Base-by-base conservation (phyloP, 192 early-diverging fungal genomes). In the Hyaloraphidium curvatum region DNA sequence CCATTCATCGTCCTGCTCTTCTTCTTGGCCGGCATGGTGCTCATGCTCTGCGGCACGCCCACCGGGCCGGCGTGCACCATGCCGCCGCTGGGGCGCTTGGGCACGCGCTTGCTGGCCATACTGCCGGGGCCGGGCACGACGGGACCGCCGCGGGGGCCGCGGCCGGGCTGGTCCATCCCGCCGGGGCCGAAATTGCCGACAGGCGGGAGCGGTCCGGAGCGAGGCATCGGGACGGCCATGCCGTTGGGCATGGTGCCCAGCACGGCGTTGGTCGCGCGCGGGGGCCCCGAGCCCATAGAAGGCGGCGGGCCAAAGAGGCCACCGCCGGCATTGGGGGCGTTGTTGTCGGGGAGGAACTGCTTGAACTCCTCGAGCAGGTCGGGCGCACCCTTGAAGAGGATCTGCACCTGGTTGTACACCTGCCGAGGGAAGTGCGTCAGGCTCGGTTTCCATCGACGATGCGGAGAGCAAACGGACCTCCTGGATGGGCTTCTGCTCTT, bases 291-390 rank as follows among this genome's bases (percentile, higher is more conserved):
- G 50, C 59, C 31, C n/a, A n/a, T n/a, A n/a, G 62, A 66, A 55
- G 55, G 53, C 53, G 56, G 59, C 28, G 59, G 59, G 17, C 64
- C 66, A 55, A 71, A 67, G 19, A 72, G 52, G 9, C 59, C 64
- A 13, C 63, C 61, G 2, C 58, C 57, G 14, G 71, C 59, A 25
- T 67, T 67, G 9, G 76, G 66, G 50, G 81, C 79, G 51, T 67
- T 71, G 9, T 76, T 84, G 58, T 98, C 92, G 1, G 95, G 95
- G 48, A 99, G 63, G 62, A 99, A 97, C 59, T 91, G 90, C 66
- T 93, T 95, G 62, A 99, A 99, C 66, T 99, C 95, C 30, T 90
- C 86, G 39, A 99, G 59, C 27, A 99, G 68, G 62, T 97, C 93
- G 0, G 84, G 85, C 0, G 85, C 86, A 16, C 65, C 74, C 29